phyloP scores from a whole-genome alignment of 2,329 filamentous ascomycete genomes.

The Colletotrichum australisinense region DNA sequence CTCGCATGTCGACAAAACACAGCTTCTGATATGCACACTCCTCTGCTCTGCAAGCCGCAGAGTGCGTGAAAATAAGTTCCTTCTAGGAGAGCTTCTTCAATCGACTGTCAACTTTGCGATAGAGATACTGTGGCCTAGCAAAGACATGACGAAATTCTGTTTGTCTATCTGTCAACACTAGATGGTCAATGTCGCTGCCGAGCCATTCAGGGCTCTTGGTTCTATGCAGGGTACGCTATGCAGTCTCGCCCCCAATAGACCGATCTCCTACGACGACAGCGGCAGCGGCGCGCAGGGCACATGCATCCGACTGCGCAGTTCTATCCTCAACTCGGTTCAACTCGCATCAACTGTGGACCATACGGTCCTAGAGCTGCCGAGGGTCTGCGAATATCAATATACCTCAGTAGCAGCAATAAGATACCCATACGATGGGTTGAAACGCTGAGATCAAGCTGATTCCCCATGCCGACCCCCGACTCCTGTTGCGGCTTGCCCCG shows the following conservation, averaged over 20 bases:
- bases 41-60: conserved; percentile 16
- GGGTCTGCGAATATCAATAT: neutral
- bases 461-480: conserved; percentile 10
- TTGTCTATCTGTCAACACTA: conserved; percentile 18
- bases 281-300: conserved; percentile 20
- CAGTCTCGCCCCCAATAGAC: conserved; percentile 15
- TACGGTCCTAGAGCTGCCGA: conserved; percentile 8
- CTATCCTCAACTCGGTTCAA: conserved; percentile 26
- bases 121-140: conserved; percentile 10
- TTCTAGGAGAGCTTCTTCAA: neutral
- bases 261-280: conserved; percentile 21
- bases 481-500: conserved; percentile 1
- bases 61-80: neutral
- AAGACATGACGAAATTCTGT: conserved; percentile 33
- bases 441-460: conserved; percentile 11
- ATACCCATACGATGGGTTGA: neutral
- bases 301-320: conserved; percentile 29
- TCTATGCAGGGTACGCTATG: conserved; percentile 20
- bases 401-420: neutral
- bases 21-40: conserved; percentile 16
- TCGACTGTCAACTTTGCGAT: neutral
- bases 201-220: conserved; percentile 10
- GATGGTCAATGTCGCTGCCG: neutral
- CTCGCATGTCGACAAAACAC: neutral
- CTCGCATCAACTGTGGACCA: conserved; percentile 27